phyloP scores from a whole-genome alignment of 352 stramenopile species.

The Nothophytophthora sp. region DNA sequence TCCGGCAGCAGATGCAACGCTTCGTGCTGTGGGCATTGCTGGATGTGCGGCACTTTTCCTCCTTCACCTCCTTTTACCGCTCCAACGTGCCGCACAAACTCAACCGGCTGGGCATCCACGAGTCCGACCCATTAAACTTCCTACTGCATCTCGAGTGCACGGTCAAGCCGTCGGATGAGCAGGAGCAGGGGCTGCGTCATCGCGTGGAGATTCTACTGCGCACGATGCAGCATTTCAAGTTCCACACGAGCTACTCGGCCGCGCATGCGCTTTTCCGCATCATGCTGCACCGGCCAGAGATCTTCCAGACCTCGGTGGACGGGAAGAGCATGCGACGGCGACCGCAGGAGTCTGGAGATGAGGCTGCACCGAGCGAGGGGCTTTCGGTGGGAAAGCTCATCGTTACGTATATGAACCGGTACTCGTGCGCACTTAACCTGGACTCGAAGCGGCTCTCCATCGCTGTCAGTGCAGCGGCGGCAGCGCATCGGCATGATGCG shows the following conservation, averaged over 20 bases:
- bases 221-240: constrained; percentile 35
- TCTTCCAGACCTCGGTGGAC: constrained; percentile 25
- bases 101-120: constrained; percentile 49
- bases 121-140: constrained; percentile 70
- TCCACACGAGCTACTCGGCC: constrained; percentile 63
- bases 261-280: constrained; percentile 61
- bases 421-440: constrained; percentile 35
- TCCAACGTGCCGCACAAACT: constrained; percentile 37
- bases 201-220: constrained; percentile 51
- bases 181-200: constrained; percentile 23
- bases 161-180: constrained; percentile 34
- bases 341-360: neutral
- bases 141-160: constrained; percentile 66
- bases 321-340: neutral
- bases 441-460: constrained; percentile 62
- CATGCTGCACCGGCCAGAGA: constrained; percentile 49
- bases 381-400: constrained; percentile 41
- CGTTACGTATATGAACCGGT: constrained; percentile 49
- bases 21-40: constrained; percentile 70
- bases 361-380: constrained; percentile 8
- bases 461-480: constrained; percentile 54
- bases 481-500: constrained; percentile 29
- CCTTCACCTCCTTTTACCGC: constrained; percentile 46
- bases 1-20: constrained; percentile 60
- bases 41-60: constrained; percentile 21